phyloP scores from a whole-genome alignment of 2,329 filamentous ascomycete genomes.

The Paecilomyces variotii region DNA sequence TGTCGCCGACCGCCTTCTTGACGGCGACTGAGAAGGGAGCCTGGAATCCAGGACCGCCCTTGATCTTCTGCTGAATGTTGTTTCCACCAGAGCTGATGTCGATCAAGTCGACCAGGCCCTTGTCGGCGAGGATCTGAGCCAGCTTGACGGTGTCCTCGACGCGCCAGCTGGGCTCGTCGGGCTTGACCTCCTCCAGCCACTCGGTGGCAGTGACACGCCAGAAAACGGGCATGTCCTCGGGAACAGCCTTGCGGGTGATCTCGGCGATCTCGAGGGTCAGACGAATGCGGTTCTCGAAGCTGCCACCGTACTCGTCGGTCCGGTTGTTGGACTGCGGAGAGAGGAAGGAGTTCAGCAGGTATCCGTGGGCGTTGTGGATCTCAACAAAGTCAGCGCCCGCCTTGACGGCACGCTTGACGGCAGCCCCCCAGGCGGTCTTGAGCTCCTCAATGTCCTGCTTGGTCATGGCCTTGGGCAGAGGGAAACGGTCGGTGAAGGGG shows the following conservation, averaged over 20 bases:
- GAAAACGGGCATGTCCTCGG: constrained; percentile 61
- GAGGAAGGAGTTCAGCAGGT: constrained; percentile 63
- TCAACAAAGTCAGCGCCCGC: constrained; percentile 73
- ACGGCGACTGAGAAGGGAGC: constrained; percentile 63
- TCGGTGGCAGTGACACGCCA: constrained; percentile 67
- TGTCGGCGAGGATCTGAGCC: constrained; percentile 57
- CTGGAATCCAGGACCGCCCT: constrained; percentile 60
- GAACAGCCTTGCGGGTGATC: constrained; percentile 54
- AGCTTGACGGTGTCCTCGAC: constrained; percentile 56
- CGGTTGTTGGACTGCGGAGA: constrained; percentile 63
- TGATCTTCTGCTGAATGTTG: constrained; percentile 40
- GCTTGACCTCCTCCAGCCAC: constrained; percentile 58
- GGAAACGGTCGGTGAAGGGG: constrained; percentile 54
- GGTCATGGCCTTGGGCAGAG: constrained; percentile 60
- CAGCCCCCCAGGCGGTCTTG: constrained; percentile 53
- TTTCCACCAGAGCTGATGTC: constrained; percentile 76
- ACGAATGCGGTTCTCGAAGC: constrained; percentile 57
- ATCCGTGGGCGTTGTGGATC: constrained; percentile 74
- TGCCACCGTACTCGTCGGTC: constrained; percentile 48
- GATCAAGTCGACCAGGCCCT: constrained; percentile 67
- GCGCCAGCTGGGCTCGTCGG: constrained; percentile 57
- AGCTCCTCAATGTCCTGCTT: constrained; percentile 58
- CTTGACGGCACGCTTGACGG: constrained; percentile 53
- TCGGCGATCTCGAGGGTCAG: constrained; percentile 61
- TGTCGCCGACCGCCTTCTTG: constrained; percentile 65